Conservation (phyloP, 371 early-diverging fungal species). For the Chytridiales sp. region DNA sequence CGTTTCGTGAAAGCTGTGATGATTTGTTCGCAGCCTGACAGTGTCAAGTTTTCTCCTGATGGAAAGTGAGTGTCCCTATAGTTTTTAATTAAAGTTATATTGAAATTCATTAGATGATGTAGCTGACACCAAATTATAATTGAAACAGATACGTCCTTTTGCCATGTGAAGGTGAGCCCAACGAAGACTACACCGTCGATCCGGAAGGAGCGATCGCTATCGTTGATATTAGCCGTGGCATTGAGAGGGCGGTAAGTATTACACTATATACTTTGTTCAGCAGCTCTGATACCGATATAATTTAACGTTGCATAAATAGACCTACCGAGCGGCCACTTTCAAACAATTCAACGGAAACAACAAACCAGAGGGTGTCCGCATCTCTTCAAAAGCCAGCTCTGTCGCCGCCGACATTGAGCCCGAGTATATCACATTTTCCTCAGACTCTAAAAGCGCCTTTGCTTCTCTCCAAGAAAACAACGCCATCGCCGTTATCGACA, state of each 20-base stretch:
- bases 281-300: not conserved
- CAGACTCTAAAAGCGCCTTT: constrained; percentile 9
- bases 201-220: constrained; percentile 10
- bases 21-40: constrained; percentile 12
- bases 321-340: constrained; percentile 7
- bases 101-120: not conserved
- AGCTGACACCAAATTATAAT: too few relatives aligned
- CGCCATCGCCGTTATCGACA: constrained; percentile 8
- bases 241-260: not conserved
- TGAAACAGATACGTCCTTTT: constrained; percentile 2
- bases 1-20: not conserved
- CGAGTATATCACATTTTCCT: constrained; percentile 14
- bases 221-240: not conserved
- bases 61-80: not conserved
- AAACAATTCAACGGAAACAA: constrained; percentile 13
- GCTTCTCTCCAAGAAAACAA: constrained; percentile 16
- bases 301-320: not conserved
- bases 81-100: not conserved
- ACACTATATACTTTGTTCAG: not conserved
- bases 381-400: constrained; percentile 2
- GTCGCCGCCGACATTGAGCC: constrained; percentile 15
- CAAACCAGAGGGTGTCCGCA: constrained; percentile 5
- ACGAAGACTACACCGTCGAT: constrained; percentile 13
- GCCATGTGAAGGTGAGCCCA: constrained; percentile 13
- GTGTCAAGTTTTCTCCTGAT: constrained; percentile 7